phyloP scores from a whole-genome alignment of 2,329 filamentous ascomycete genomes.

The Trichoderma sp. region DNA sequence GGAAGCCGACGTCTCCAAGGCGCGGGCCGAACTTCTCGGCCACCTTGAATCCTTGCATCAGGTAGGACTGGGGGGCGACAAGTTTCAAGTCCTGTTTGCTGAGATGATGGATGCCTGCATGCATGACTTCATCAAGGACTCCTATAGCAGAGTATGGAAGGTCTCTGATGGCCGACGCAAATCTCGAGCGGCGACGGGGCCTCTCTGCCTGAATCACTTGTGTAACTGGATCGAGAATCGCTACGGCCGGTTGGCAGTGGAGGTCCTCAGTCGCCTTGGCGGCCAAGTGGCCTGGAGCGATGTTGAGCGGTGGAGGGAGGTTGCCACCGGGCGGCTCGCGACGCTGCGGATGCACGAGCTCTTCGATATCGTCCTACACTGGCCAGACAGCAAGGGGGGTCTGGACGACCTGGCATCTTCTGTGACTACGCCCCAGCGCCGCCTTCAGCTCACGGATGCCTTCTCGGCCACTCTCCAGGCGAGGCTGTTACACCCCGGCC shows the following conservation, averaged over 20 bases:
- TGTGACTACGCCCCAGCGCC: constrained; percentile 67
- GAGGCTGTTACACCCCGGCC: constrained; percentile 72
- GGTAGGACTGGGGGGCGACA: constrained; percentile 69
- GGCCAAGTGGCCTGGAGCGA: constrained; percentile 55
- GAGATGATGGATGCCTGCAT: constrained; percentile 70
- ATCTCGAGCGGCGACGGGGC: constrained; percentile 37
- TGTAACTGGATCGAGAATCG: constrained; percentile 68
- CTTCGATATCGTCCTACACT: constrained; percentile 77
- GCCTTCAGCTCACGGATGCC: constrained; percentile 68
- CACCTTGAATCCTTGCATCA: constrained; percentile 62
- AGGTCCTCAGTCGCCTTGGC: constrained; percentile 57
- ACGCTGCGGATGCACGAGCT: constrained; percentile 69
- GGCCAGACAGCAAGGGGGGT: constrained; percentile 71
- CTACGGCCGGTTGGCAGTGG: constrained; percentile 65
- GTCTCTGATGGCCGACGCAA: constrained; percentile 32
- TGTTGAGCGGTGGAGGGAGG: constrained; percentile 70
- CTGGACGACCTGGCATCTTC: constrained; percentile 74
- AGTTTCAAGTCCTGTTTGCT: constrained; percentile 70
- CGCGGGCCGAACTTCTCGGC: constrained; percentile 55
- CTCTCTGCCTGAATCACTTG: constrained; percentile 61
- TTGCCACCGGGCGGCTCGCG: constrained; percentile 68
- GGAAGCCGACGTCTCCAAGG: constrained; percentile 37
- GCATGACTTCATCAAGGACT: constrained; percentile 61
- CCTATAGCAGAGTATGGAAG: constrained; percentile 66
- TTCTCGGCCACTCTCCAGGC: constrained; percentile 68